These are phyloP conservation scores for Trichopus zeylanicus DNA, from an alignment of 116 monocot genomes.

Conservation along the genomic window DNA sequence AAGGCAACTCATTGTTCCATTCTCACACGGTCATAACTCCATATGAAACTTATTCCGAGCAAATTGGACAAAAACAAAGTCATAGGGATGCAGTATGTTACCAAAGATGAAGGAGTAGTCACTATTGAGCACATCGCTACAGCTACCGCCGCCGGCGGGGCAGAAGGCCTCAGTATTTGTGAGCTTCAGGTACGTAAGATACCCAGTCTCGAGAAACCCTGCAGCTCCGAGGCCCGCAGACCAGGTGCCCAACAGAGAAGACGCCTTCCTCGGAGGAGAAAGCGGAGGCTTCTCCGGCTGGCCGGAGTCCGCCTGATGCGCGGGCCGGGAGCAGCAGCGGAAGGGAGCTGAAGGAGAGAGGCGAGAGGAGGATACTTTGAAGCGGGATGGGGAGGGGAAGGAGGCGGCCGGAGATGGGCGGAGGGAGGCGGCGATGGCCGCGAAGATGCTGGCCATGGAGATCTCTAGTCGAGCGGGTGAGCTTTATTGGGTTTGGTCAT, in stretches of 20 bases:
- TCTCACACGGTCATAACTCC: too few relatives aligned
- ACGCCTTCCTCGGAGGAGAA: slow-evolving; percentile 1
- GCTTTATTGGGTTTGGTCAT: too few relatives aligned
- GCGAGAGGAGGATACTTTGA: background rate
- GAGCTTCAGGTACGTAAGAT: slow-evolving; percentile 71
- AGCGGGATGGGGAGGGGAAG: background rate
- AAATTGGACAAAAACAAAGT: background rate
- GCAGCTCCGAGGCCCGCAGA: slow-evolving; percentile 53
- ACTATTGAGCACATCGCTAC: slow-evolving; percentile 85
- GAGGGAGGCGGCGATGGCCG: background rate
- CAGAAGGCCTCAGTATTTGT: slow-evolving; percentile 71
- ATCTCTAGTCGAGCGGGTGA: too few relatives aligned
- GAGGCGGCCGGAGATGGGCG: background rate
- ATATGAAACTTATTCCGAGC: background rate
- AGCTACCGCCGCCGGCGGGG: slow-evolving; percentile 52
- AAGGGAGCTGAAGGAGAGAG: background rate
- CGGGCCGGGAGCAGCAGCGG: background rate
- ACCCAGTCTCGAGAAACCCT: slow-evolving; percentile 78
- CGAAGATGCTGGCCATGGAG: slow-evolving; percentile 3
- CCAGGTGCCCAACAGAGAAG: slow-evolving; percentile 35
- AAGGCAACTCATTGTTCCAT: too few relatives aligned
- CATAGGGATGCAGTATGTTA: slow-evolving; percentile 11
- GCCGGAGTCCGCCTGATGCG: background rate
- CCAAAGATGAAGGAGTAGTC: slow-evolving; percentile 77
- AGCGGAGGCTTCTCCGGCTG: background rate